Base-by-base conservation (phyloP, 1,284 basidiomycete species). In the Leccinum colubrinum region DNA sequence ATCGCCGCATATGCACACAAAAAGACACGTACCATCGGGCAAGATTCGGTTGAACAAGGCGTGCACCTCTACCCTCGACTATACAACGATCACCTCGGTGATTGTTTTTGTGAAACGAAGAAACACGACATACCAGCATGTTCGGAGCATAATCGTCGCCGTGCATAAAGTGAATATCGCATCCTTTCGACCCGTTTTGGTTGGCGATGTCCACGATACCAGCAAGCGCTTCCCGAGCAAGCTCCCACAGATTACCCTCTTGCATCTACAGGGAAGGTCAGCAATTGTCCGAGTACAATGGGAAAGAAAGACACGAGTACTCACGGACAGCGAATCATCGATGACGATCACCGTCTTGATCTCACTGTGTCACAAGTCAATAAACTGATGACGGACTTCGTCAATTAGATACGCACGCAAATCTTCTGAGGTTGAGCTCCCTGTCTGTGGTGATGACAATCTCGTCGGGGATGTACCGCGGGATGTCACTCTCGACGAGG, bases 81-180 rank as follows among this genome's bases (percentile, higher is more conserved):
- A 56, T 6, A 48, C 6, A 15, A 54, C 17, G 15, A 30, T 51
- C 5, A 6, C 30, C 6, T 71, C 55, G 54, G 30, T 25, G 8
- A 3, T 41, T 8, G 22, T 17, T 12, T 15, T 14, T 5, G 2
- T 25, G 30, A 48, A 62, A 50, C 12, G 41, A 65, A 25, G 3
- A 35, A 60, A 25, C 11, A 46, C 8, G 14, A 8, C 53, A 43
- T 27, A 78, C 79, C 71, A 65, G 73, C 61, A 81, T 66, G 64
- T 76, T 72, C n/a, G 66, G 66, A 9, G 70, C 75, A 63, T 67
- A 73, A 33, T 67, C 66, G 6, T 66, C 64, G n/a, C 67, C 63
- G 64, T 82, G 82, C 66, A 82, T 70, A 69, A 83, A 82, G 64
- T 78, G 75, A 11, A 83, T 68, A 58, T 83, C 82, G 58, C 78